phyloP scores from a whole-genome alignment of 306 rosid genomes.

The peach (Prunus persica) region DNA sequence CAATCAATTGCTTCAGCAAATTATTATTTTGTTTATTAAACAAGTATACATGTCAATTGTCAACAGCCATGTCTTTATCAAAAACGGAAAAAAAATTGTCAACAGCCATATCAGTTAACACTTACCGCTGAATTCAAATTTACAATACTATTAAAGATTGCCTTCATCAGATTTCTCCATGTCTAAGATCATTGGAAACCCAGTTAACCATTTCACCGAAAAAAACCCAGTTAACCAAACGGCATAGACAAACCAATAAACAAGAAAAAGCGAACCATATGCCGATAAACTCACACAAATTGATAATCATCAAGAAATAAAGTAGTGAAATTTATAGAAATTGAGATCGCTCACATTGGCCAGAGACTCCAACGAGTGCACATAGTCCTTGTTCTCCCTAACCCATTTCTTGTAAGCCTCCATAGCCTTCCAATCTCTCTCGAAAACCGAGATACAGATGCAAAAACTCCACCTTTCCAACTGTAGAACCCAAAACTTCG shows the following conservation, averaged over 20 bases:
- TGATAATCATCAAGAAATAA: slow-evolving; percentile 9
- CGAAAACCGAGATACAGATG: background rate
- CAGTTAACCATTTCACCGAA: background rate
- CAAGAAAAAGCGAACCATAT: background rate
- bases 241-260: slow-evolving; percentile 6
- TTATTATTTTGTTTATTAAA: background rate
- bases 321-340: background rate
- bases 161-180: background rate
- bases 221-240: slow-evolving; percentile 3
- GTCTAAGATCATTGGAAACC: background rate
- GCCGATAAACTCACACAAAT: background rate
- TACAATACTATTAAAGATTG: background rate
- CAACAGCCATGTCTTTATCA: background rate
- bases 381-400: slow-evolving; percentile 78
- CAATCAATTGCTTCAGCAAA: background rate
- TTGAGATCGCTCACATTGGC: slow-evolving; percentile 68
- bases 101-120: background rate
- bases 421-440: slow-evolving; percentile 46
- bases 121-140: background rate
- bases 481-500: too few relatives aligned
- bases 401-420: slow-evolving; percentile 89
- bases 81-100: background rate
- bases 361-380: slow-evolving; percentile 78
- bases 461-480: too few relatives aligned
- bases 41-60: background rate